phyloP scores from a whole-genome alignment of 2,329 filamentous ascomycete species.

The Furcasterigmium furcatum region DNA sequence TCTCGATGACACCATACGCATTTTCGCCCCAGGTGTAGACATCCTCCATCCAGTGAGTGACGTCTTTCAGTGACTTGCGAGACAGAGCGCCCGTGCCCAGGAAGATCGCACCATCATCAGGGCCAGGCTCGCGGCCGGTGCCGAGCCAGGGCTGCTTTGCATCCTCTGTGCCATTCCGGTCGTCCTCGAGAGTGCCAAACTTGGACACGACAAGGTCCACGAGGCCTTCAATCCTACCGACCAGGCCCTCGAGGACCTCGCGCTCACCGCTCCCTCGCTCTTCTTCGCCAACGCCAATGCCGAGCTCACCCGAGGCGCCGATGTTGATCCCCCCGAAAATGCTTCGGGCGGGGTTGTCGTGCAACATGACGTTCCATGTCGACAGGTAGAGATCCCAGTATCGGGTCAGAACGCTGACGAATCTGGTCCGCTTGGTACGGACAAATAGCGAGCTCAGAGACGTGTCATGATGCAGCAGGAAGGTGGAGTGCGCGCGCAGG shows the following conservation, averaged over 20 bases:
- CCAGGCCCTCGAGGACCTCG: slow-evolving; percentile 88
- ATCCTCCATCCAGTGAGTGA: slow-evolving; percentile 86
- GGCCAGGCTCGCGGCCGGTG: slow-evolving; percentile 60
- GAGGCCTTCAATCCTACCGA: slow-evolving; percentile 74
- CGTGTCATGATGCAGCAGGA: slow-evolving; percentile 81
- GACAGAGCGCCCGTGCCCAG: slow-evolving; percentile 74
- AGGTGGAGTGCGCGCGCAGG: slow-evolving; percentile 75
- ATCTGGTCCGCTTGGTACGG: slow-evolving; percentile 61
- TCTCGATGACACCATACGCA: slow-evolving; percentile 81
- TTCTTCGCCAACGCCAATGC: slow-evolving; percentile 92
- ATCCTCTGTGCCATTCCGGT: slow-evolving; percentile 24
- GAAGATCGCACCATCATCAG: slow-evolving; percentile 83
- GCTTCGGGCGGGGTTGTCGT: slow-evolving; percentile 80
- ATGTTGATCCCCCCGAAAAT: slow-evolving; percentile 84
- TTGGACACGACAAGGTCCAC: slow-evolving; percentile 85
- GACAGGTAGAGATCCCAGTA: slow-evolving; percentile 74
- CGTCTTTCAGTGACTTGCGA: slow-evolving; percentile 64
- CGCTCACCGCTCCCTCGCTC: slow-evolving; percentile 91
- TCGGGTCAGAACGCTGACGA: slow-evolving; percentile 68
- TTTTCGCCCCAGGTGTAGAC: slow-evolving; percentile 80
- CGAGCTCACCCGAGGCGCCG: slow-evolving; percentile 85
- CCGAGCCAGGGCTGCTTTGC: slow-evolving; percentile 62
- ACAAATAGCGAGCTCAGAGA: slow-evolving; percentile 70
- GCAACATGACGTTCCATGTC: slow-evolving; percentile 86
- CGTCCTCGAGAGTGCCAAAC: slow-evolving; percentile 56